Conservation (phyloP, 2,329 filamentous ascomycete species). For the Cordyceps cateniannulata region DNA sequence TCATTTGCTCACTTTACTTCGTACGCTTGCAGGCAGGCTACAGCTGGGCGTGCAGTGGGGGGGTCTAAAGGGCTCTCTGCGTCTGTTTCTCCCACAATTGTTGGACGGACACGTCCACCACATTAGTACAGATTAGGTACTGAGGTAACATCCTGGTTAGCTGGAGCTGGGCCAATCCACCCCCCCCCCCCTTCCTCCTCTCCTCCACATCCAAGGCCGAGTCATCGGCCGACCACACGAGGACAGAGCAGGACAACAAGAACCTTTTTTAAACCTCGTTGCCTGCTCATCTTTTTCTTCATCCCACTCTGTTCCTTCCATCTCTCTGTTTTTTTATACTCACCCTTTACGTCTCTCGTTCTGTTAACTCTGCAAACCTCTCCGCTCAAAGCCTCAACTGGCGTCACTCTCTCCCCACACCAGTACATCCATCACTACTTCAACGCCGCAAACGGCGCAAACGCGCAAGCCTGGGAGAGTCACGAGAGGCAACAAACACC, state of each 20-base stretch:
- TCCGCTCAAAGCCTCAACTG: not conserved
- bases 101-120: not conserved
- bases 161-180: too few species aligned
- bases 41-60: too few species aligned
- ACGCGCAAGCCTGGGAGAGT: not conserved
- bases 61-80: too few species aligned
- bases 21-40: too few species aligned
- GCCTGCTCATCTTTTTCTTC: not conserved
- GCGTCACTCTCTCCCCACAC: not conserved
- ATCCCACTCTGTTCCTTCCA: not conserved
- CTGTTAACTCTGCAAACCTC: not conserved
- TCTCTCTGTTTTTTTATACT: not conserved
- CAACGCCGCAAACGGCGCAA: not conserved
- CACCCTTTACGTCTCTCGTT: not conserved
- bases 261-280: not conserved
- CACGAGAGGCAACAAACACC: not conserved
- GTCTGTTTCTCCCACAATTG: not conserved
- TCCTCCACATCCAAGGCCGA: not conserved
- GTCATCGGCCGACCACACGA: conserved; percentile 9
- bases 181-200: not conserved
- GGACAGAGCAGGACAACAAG: conserved; percentile 1
- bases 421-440: not conserved
- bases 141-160: too few species aligned
- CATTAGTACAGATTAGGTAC: too few species aligned
- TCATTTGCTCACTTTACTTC: too few species aligned